These are phyloP conservation scores for Clausena lansium DNA, from an alignment of 345 rosid genomes.

Conservation along the genomic window DNA sequence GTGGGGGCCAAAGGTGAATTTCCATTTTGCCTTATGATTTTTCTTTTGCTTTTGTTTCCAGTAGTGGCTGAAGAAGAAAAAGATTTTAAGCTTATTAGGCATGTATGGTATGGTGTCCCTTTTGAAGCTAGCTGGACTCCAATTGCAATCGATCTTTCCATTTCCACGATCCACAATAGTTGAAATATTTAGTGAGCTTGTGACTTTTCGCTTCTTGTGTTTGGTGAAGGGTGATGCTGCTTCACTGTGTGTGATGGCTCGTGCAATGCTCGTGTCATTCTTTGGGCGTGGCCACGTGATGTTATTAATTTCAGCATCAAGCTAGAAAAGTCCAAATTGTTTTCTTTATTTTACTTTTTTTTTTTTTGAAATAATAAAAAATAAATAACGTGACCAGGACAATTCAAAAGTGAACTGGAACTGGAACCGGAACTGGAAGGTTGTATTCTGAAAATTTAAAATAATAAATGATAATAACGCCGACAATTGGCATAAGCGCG, in stretches of 20 bases:
- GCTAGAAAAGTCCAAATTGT: not conserved
- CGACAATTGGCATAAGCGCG: no score
- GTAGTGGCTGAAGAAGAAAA: no score
- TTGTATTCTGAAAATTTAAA: not conserved
- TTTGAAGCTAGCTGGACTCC: slow-evolving; percentile 17
- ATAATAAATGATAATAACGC: no score
- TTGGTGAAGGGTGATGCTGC: not conserved
- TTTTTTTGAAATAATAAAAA: not conserved
- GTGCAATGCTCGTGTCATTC: not conserved
- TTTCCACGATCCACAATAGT: not conserved
- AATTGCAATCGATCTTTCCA: not conserved
- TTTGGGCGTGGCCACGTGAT: not conserved
- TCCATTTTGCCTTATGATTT: not conserved
- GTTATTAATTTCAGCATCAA: not conserved
- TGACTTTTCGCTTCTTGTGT: not conserved
- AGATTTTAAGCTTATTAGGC: no score
- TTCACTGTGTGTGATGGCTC: not conserved
- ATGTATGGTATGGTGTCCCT: not conserved
- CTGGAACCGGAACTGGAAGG: not conserved
- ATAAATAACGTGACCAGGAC: no score
- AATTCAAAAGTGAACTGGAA: not conserved
- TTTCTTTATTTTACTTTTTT: not conserved
- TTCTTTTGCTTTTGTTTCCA: no score
- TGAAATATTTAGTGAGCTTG: not conserved
- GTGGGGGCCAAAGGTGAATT: slow-evolving; percentile 10